A percentile compares a stretch with the other conserved stretches of the same genome.
These are phyloP conservation scores for Lepidium didymum DNA, from an alignment of 345 rosid genomes.

Conservation along the genomic window DNA sequence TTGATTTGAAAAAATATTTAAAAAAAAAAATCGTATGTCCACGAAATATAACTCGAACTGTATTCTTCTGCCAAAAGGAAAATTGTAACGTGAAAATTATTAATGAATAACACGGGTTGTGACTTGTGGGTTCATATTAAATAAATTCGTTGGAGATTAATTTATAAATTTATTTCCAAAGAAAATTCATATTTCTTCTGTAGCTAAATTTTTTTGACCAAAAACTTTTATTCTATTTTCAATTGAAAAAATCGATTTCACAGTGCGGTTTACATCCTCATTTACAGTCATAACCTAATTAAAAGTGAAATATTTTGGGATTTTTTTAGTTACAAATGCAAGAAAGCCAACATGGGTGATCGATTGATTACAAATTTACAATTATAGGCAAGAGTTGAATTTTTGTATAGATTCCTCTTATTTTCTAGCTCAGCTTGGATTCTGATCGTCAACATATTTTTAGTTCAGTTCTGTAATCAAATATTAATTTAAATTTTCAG, in stretches of 20 bases:
- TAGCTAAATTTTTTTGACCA: no score
- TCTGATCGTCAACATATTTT: not conserved
- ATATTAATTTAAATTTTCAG: not conserved
- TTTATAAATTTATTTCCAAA: not conserved
- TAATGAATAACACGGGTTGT: slow-evolving; percentile 23
- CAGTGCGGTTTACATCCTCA: not conserved
- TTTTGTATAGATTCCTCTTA: no score
- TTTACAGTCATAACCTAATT: not conserved
- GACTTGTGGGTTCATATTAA: not conserved
- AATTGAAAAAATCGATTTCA: no score
- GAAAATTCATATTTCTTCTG: not conserved
- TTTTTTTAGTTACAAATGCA: not conserved
- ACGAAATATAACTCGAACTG: slow-evolving; percentile 10
- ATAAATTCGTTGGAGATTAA: not conserved
- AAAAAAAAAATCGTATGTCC: not conserved
- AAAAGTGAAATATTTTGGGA: not conserved
- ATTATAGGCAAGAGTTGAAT: not conserved
- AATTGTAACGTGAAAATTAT: slow-evolving; percentile 16
- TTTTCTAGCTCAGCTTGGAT: not conserved
- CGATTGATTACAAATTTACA: not conserved
- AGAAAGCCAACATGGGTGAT: not conserved
- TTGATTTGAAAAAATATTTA: not conserved
- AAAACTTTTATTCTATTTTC: no score
- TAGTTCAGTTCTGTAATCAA: not conserved
- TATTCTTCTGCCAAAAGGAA: slow-evolving; percentile 4